Evolutionary conservation across 345 rosid species (phyloP).

Genomic region (Hibiscus tridactylites): DNA sequence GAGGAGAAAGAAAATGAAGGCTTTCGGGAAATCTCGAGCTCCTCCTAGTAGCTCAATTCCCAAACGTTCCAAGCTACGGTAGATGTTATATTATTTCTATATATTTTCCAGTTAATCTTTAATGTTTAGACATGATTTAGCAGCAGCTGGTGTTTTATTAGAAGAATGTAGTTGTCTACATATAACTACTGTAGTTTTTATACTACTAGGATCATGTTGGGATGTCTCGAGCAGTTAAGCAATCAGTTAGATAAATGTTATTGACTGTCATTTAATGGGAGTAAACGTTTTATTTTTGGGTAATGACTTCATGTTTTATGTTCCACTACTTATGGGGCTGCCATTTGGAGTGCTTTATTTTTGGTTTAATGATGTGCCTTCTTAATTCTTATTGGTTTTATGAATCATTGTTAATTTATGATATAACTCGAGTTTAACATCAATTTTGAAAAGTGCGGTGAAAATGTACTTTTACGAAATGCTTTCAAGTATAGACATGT

Average conservation of each 20-base stretch:
- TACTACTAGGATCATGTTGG: neutral
- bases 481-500: too few species aligned
- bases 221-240: neutral
- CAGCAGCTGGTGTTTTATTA: neutral
- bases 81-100: neutral
- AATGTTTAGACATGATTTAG: neutral
- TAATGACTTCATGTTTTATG: neutral
- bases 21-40: conserved; percentile 63
- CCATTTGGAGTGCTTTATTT: neutral
- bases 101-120: neutral
- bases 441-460: too few species aligned
- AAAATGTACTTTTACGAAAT: too few species aligned
- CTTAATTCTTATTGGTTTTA: too few species aligned
- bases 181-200: neutral
- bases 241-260: neutral
- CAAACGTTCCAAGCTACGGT: conserved; percentile 26
- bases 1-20: conserved; percentile 79
- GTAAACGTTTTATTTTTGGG: neutral
- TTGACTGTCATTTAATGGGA: neutral
- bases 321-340: neutral
- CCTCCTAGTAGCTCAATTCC: conserved; percentile 36
- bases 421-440: too few species aligned
- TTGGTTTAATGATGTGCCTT: neutral
- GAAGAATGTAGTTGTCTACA: neutral
- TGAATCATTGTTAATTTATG: too few species aligned